Conservation (phyloP, 2,329 filamentous ascomycete genomes). For the Exophiala dermatitidis region DNA sequence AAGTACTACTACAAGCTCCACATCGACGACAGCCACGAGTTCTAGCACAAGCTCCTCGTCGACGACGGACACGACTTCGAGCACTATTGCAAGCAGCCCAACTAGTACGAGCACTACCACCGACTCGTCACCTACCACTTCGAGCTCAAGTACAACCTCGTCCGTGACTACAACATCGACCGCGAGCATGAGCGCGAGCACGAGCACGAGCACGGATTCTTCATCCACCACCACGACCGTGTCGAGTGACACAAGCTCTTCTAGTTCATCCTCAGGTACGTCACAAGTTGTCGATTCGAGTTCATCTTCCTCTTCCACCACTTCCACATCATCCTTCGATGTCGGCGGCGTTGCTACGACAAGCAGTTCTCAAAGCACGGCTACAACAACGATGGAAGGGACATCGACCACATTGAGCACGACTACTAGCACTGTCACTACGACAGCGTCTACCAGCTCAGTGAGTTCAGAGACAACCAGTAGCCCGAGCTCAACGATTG, state of each 20-base stretch:
- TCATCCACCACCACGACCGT: neutral
- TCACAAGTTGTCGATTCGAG: neutral
- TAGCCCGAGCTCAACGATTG: too few relatives aligned
- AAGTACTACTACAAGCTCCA: neutral
- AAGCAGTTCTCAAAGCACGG: neutral
- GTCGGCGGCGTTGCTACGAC: neutral
- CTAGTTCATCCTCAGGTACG: conserved; percentile 3
- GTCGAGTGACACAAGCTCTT: neutral
- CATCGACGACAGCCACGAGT: neutral
- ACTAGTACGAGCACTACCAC: neutral
- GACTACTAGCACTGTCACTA: neutral
- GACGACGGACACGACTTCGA: neutral
- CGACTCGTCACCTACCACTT: neutral
- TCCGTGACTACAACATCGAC: neutral
- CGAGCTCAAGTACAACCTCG: neutral
- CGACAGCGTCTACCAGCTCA: neutral
- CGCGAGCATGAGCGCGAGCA: neutral
- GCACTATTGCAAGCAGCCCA: too few relatives aligned
- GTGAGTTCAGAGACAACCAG: too few relatives aligned
- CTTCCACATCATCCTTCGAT: neutral
- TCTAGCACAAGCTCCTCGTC: conserved; percentile 3
- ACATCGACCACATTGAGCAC: neutral
- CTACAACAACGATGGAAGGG: neutral
- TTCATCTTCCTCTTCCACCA: conserved; percentile 1
- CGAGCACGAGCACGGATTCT: neutral